These are phyloP conservation scores for Typha latifolia DNA, from an alignment of 176 grass and related monocot genomes.

Conservation along the genomic window DNA sequence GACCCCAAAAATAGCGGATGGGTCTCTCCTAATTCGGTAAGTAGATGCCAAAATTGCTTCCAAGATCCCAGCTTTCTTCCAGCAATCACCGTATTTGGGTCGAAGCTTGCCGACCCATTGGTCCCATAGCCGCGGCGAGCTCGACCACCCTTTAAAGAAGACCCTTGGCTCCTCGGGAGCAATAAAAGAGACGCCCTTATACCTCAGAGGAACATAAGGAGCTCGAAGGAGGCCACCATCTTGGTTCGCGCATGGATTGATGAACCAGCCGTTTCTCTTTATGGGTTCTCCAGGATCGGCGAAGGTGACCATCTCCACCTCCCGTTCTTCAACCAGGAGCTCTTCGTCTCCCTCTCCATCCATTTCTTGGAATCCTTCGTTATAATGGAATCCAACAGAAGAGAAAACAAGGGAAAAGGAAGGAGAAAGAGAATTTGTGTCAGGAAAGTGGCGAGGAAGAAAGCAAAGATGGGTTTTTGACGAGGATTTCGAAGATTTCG, in stretches of 20 bases:
- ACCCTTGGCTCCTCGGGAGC: constrained; percentile 41
- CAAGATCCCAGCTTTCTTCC: constrained; percentile 55
- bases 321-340: constrained; percentile 16
- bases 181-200: constrained; percentile 14
- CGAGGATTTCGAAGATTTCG: neutral
- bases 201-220: constrained; percentile 10
- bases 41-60: constrained; percentile 61
- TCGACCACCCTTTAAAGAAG: constrained; percentile 64
- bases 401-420: neutral
- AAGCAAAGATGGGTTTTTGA: neutral
- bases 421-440: neutral
- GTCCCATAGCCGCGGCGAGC: constrained; percentile 55
- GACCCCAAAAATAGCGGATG: constrained; percentile 36
- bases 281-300: neutral
- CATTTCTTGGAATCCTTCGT: neutral
- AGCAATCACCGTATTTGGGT: constrained; percentile 37
- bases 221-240: neutral
- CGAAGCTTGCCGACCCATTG: constrained; percentile 73
- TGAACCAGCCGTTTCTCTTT: constrained; percentile 30
- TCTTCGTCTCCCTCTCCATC: constrained; percentile 6
- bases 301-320: neutral
- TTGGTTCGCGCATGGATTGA: constrained; percentile 11
- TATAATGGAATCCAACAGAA: neutral
- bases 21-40: constrained; percentile 47
- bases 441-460: neutral